Conservation (phyloP, 257 asterid species). For the Orobanche coerulescens region DNA sequence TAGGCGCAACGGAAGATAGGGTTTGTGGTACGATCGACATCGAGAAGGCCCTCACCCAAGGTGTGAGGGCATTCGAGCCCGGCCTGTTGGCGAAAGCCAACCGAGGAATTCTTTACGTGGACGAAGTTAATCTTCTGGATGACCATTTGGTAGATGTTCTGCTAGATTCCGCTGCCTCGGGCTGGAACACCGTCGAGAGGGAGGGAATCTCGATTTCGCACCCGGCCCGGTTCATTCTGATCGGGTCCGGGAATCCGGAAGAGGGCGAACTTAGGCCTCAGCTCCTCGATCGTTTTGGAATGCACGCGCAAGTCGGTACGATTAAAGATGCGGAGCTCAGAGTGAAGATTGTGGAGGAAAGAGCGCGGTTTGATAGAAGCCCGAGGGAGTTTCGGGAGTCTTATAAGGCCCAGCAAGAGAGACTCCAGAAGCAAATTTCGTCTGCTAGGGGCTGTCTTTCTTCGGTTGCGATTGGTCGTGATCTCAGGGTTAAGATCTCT, state of each 20-base stretch:
- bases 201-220: conserved; percentile 94
- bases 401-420: conserved; percentile 67
- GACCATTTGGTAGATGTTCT: conserved; percentile 90
- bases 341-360: conserved; percentile 93
- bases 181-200: conserved; percentile 93
- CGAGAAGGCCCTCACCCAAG: conserved; percentile 91
- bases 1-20: conserved; percentile 92
- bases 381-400: conserved; percentile 72
- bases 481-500: conserved; percentile 74
- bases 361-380: conserved; percentile 68
- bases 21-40: conserved; percentile 93
- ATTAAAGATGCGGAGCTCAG: conserved; percentile 87
- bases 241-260: conserved; percentile 90
- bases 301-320: conserved; percentile 95
- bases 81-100: conserved; percentile 92
- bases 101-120: conserved; percentile 81
- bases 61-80: conserved; percentile 93
- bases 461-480: conserved; percentile 58
- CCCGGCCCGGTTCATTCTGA: conserved; percentile 85
- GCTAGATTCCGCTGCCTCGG: conserved; percentile 86
- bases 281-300: conserved; percentile 91
- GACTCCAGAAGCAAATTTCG: conserved; percentile 63
- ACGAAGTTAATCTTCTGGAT: conserved; percentile 87
- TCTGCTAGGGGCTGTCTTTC: conserved; percentile 55
- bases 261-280: conserved; percentile 97